These are phyloP conservation scores for Bryum argenteum DNA, from an alignment of 225 moss, liverwort and hornwort species.

Conservation along the genomic window DNA sequence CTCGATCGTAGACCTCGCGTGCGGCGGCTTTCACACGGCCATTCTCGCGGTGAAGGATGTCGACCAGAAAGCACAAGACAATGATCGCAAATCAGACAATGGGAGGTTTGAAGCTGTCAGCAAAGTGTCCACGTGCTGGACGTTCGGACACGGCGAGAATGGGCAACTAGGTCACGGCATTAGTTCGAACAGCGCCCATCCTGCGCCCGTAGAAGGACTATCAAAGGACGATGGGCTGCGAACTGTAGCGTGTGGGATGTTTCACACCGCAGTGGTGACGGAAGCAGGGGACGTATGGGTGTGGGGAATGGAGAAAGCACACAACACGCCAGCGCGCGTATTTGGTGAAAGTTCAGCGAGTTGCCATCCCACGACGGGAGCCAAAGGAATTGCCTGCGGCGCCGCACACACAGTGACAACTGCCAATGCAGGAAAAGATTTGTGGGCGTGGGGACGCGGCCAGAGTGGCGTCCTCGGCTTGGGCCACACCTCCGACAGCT, in stretches of 20 bases:
- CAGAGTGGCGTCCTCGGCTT: slow-evolving; percentile 58
- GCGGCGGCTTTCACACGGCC: slow-evolving; percentile 53
- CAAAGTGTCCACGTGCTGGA: slow-evolving; percentile 42
- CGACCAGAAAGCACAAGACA: no score
- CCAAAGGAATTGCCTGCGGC: slow-evolving; percentile 58
- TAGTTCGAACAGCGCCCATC: slow-evolving; percentile 24
- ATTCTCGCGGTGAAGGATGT: slow-evolving; percentile 34
- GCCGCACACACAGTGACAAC: slow-evolving; percentile 57
- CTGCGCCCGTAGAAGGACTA: slow-evolving; percentile 43
- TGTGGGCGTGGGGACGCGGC: slow-evolving; percentile 67
- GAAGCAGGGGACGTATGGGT: slow-evolving; percentile 62
- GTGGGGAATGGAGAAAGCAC: slow-evolving; percentile 70
- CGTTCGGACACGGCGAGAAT: slow-evolving; percentile 61
- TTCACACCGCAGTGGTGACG: slow-evolving; percentile 50
- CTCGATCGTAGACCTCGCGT: slow-evolving; percentile 47
- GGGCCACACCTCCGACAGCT: slow-evolving; percentile 56
- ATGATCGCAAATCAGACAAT: no score
- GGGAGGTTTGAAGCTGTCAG: no score
- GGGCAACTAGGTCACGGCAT: slow-evolving; percentile 49
- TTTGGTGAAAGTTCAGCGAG: slow-evolving; percentile 52
- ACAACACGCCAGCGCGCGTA: slow-evolving; percentile 46
- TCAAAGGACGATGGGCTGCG: slow-evolving; percentile 35
- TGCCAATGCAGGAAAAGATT: slow-evolving; percentile 34
- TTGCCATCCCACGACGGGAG: slow-evolving; percentile 37
- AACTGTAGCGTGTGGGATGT: slow-evolving; percentile 40